phyloP scores from a whole-genome alignment of 2,329 filamentous ascomycete species.

The Clarireedia paspali region DNA sequence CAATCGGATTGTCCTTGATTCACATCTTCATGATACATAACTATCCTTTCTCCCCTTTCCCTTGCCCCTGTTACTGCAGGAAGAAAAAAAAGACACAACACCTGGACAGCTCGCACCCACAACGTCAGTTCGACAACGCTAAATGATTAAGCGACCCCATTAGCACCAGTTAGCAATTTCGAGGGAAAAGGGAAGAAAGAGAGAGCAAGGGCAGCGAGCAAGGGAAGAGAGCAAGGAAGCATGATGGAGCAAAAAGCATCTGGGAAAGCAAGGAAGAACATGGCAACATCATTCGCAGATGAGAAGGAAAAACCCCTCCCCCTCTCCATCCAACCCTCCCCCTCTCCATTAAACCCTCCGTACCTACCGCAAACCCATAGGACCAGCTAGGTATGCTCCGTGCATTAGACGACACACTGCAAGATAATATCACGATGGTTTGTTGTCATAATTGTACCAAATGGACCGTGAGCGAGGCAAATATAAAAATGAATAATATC shows the following conservation, averaged over 20 bases:
- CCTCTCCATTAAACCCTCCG: background rate
- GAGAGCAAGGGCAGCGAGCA: background rate
- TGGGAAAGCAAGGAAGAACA: no score
- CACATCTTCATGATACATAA: background rate
- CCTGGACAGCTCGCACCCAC: background rate
- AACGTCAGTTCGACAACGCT: conserved; percentile 2
- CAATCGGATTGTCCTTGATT: background rate
- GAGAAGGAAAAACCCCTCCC: no score
- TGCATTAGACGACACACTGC: no score
- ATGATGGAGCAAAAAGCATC: no score
- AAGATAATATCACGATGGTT: no score
- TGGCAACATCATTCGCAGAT: no score
- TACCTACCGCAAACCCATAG: background rate
- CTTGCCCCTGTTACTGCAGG: background rate
- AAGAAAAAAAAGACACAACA: background rate
- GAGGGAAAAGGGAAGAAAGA: background rate
- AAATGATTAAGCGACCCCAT: conserved; percentile 1
- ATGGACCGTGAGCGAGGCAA: no score
- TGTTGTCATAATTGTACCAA: no score
- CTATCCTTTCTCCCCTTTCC: background rate
- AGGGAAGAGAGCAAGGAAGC: no score
- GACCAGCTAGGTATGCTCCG: background rate
- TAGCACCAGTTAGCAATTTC: background rate
- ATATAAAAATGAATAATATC: no score
- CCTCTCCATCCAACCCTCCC: background rate